Evolutionary conservation across 225 moss, liverwort and hornwort species (phyloP).

Genomic region (Physcomitrium patens): DNA sequence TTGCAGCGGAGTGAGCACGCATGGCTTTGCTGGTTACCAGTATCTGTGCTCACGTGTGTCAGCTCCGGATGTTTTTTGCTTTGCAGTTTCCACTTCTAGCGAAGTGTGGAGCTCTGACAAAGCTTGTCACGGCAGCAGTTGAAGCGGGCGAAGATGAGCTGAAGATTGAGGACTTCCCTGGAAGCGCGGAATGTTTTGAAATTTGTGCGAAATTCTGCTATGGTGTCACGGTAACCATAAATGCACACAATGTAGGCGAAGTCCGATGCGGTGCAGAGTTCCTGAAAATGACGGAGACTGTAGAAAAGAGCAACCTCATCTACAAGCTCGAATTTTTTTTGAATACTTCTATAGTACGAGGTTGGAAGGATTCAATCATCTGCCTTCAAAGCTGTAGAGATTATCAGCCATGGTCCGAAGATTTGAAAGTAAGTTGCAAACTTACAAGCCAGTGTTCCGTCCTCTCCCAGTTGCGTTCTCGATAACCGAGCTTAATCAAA

Average conservation of each 20-base stretch:
- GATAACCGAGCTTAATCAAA: background rate
- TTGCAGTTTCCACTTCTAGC: constrained; percentile 80
- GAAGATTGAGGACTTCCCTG: constrained; percentile 66
- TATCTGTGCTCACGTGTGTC: too few species aligned
- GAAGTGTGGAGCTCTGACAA: constrained; percentile 70
- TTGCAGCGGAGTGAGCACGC: constrained; percentile 7
- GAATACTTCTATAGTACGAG: constrained; percentile 72
- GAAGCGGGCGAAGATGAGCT: constrained; percentile 65
- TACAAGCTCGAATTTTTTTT: constrained; percentile 87
- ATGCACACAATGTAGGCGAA: constrained; percentile 71
- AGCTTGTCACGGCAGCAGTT: constrained; percentile 69
- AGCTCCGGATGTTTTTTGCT: background rate
- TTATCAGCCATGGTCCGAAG: constrained; percentile 77
- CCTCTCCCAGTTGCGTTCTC: background rate
- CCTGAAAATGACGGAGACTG: constrained; percentile 82
- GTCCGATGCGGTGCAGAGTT: constrained; percentile 83
- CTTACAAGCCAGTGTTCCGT: background rate
- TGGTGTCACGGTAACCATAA: constrained; percentile 77
- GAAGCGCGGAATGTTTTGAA: constrained; percentile 69
- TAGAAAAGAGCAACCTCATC: constrained; percentile 86
- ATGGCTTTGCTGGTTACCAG: background rate
- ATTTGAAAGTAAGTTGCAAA: constrained; percentile 61
- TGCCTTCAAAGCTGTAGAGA: constrained; percentile 76
- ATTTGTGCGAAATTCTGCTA: constrained; percentile 89
- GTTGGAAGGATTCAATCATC: constrained; percentile 88